Percentiles rank a stretch among this genome's conserved stretches.
Conservation (phyloP, 352 stramenopile species). For the Phytophthora pisi region DNA sequence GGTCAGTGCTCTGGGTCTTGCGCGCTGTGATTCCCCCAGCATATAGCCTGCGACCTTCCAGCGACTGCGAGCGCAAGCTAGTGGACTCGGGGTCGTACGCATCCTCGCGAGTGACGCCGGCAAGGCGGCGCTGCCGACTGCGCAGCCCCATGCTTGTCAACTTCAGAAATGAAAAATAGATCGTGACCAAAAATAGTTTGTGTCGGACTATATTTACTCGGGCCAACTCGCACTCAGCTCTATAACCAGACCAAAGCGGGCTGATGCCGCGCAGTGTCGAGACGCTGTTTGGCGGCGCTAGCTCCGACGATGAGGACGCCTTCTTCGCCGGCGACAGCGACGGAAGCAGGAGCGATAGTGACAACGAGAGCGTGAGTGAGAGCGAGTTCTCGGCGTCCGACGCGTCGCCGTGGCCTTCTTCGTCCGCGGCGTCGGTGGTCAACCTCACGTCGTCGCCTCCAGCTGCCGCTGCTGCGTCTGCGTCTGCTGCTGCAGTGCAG, state of each 20-base stretch:
- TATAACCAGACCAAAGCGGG: constrained; percentile 4
- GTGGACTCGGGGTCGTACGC: constrained; percentile 51
- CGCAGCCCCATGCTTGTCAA: constrained; percentile 50
- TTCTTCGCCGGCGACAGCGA: background rate
- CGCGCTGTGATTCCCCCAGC: background rate
- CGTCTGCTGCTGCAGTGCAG: background rate
- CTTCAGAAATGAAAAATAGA: background rate
- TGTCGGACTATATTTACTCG: background rate
- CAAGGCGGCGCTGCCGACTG: constrained; percentile 51
- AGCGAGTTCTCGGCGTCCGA: background rate
- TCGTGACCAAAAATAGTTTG: background rate
- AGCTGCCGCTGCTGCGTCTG: background rate
- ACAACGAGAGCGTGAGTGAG: background rate
- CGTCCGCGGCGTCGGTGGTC: constrained; percentile 4
- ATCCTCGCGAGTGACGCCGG: constrained; percentile 39
- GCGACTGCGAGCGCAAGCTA: constrained; percentile 37
- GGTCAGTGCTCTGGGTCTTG: too few species aligned
- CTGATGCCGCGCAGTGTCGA: constrained; percentile 7
- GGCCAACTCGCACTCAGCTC: background rate
- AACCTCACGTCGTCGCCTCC: constrained; percentile 13
- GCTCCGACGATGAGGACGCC: constrained; percentile 9
- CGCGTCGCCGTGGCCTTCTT: too few species aligned
- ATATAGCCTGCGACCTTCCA: constrained; percentile 29
- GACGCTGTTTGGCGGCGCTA: constrained; percentile 4
- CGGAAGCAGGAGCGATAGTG: constrained; percentile 1